phyloP scores from a whole-genome alignment of 495 filamentous ascomycete genomes.

The Daldinia vernicosa region DNA sequence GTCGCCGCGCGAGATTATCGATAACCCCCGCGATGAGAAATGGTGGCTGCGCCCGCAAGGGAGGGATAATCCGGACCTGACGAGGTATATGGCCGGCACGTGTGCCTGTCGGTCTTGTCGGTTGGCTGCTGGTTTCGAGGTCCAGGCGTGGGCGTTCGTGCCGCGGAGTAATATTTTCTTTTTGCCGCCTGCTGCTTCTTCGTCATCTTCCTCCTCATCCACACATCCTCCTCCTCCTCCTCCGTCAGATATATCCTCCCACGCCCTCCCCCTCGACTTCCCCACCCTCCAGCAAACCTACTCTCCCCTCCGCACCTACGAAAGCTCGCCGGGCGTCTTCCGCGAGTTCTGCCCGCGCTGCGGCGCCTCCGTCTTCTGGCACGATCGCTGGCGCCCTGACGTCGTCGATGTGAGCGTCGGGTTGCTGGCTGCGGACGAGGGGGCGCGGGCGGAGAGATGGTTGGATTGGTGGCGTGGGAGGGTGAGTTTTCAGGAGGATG shows the following conservation, averaged over 20 bases:
- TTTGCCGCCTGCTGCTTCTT: conserved; percentile 1
- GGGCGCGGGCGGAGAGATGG: conserved; percentile 66
- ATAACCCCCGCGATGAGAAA: conserved; percentile 49
- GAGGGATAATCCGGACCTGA: conserved; percentile 49
- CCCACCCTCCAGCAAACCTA: conserved; percentile 24
- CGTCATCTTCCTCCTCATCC: neutral
- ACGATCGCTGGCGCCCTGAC: conserved; percentile 61
- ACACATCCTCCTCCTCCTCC: neutral
- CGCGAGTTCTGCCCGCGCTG: conserved; percentile 72
- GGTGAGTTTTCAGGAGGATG: conserved; percentile 72
- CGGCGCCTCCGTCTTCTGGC: conserved; percentile 75
- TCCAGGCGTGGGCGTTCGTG: conserved; percentile 74
- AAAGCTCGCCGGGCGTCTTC: conserved; percentile 61
- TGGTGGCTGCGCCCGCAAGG: conserved; percentile 47
- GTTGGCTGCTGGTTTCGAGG: conserved; percentile 68
- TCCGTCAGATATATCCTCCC: neutral
- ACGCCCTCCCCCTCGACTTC: conserved; percentile 53
- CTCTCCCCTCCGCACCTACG: conserved; percentile 49
- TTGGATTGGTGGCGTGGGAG: conserved; percentile 66
- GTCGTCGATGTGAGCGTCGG: conserved; percentile 75
- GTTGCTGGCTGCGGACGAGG: conserved; percentile 60
- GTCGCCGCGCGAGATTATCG: conserved; percentile 55
- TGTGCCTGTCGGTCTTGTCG: conserved; percentile 73
- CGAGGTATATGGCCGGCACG: conserved; percentile 70
- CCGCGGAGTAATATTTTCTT: conserved; percentile 68